Evolutionary conservation across 257 asterid species (phyloP).

Genomic region (Datura wrightii): DNA sequence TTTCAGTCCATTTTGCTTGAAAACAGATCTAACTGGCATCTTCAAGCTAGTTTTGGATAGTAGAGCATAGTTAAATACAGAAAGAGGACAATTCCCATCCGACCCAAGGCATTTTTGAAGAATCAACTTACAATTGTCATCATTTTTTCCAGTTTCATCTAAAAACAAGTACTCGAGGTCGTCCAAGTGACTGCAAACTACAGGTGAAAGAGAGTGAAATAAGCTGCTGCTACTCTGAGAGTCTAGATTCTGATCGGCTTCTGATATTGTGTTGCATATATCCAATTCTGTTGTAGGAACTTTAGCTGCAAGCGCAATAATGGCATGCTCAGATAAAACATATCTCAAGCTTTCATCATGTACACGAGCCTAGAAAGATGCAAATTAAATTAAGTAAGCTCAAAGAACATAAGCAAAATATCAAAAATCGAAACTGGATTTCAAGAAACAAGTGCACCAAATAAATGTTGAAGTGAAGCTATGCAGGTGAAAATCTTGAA

Average conservation of each 20-base stretch:
- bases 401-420: not conserved
- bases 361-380: conserved; percentile 82
- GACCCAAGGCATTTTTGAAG: conserved; percentile 68
- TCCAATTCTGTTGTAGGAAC: conserved; percentile 62
- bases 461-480: not conserved
- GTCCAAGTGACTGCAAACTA: conserved; percentile 71
- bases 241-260: conserved; percentile 68
- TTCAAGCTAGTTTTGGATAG: conserved; percentile 64
- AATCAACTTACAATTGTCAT: conserved; percentile 53
- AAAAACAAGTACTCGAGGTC: conserved; percentile 62
- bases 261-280: conserved; percentile 55
- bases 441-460: conserved; percentile 1
- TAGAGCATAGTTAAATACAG: conserved; percentile 72
- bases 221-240: conserved; percentile 36
- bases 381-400: conserved; percentile 36
- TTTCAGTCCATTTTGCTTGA: conserved; percentile 58
- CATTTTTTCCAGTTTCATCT: conserved; percentile 49
- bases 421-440: not conserved
- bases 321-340: conserved; percentile 84
- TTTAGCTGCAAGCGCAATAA: conserved; percentile 68
- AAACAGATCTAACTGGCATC: conserved; percentile 50
- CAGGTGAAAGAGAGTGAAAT: conserved; percentile 70
- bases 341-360: conserved; percentile 95
- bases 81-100: conserved; percentile 79
- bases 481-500: conserved; percentile 1